Percentiles rank a stretch among this genome's conserved stretches.
Evolutionary conservation across 176 grass and related monocot genomes (phyloP).

Genomic region (Rhynchospora pubera): DNA sequence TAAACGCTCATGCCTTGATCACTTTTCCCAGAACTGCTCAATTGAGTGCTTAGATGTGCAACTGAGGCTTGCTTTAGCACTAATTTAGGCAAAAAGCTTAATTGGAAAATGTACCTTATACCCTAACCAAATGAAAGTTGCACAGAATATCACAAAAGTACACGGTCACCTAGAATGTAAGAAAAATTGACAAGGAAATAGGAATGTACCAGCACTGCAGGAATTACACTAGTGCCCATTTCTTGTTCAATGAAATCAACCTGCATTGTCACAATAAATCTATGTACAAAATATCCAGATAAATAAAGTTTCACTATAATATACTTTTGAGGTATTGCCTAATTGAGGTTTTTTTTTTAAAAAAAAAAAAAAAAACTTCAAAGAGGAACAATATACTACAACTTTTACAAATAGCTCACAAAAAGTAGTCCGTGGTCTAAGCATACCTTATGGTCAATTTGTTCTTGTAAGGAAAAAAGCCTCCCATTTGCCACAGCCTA

Average conservation of each 20-base stretch:
- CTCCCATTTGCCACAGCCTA: slow-evolving; percentile 50
- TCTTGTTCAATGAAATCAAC: slow-evolving; percentile 75
- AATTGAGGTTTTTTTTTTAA: background rate
- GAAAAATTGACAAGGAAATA: slow-evolving; percentile 17
- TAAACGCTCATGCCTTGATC: background rate
- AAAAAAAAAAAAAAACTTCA: background rate
- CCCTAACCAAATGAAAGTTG: background rate
- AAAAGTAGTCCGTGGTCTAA: background rate
- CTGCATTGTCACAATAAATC: slow-evolving; percentile 31
- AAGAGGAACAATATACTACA: slow-evolving; percentile 4
- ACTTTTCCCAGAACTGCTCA: background rate
- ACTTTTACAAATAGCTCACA: slow-evolving; percentile 16
- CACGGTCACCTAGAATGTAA: background rate
- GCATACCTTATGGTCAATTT: slow-evolving; percentile 79
- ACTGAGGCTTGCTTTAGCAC: background rate
- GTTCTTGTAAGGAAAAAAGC: slow-evolving; percentile 73
- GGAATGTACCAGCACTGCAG: slow-evolving; percentile 53
- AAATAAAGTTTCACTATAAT: background rate
- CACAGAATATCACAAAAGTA: background rate
- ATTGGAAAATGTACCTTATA: background rate
- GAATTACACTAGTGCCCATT: slow-evolving; percentile 33
- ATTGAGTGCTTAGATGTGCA: background rate
- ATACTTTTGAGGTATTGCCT: background rate
- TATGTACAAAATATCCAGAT: background rate
- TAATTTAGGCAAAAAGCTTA: background rate